Evolutionary conservation across 2,329 filamentous ascomycete genomes (phyloP).

Genomic region (Thielaviopsis euricoi): DNA sequence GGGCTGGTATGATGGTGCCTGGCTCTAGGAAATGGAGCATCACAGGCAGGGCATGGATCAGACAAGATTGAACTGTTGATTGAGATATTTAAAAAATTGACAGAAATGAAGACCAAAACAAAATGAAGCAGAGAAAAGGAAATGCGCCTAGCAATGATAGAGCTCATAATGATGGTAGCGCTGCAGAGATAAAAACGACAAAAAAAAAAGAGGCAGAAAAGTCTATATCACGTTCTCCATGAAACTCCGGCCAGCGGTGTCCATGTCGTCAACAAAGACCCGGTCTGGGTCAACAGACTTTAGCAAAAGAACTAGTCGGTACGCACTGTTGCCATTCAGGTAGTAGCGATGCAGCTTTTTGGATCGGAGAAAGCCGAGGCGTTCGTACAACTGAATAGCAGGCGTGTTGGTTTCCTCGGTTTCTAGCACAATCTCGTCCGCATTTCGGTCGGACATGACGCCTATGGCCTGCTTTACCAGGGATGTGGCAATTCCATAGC

Average conservation of each 20-base stretch:
- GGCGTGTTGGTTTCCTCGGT: slow-evolving; percentile 86
- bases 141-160: not conserved
- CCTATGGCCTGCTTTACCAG: slow-evolving; percentile 85
- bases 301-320: slow-evolving; percentile 68
- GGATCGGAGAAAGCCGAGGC: slow-evolving; percentile 77
- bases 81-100: not conserved
- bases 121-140: not conserved
- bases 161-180: not conserved
- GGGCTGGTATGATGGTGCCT: not conserved
- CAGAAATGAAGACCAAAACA: not conserved
- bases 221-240: not conserved
- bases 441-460: slow-evolving; percentile 66
- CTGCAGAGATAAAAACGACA: not conserved
- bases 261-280: not conserved
- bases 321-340: slow-evolving; percentile 89
- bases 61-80: not conserved
- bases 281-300: slow-evolving; percentile 29
- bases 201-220: not conserved
- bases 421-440: slow-evolving; percentile 90
- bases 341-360: slow-evolving; percentile 94
- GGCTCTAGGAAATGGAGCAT: not conserved
- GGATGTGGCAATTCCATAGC: slow-evolving; percentile 72
- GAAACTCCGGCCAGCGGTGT: not conserved
- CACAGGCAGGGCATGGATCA: not conserved
- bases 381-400: slow-evolving; percentile 83